Evolutionary conservation across 345 rosid genomes (phyloP).

Genomic region (Dipteronia dyeriana): DNA sequence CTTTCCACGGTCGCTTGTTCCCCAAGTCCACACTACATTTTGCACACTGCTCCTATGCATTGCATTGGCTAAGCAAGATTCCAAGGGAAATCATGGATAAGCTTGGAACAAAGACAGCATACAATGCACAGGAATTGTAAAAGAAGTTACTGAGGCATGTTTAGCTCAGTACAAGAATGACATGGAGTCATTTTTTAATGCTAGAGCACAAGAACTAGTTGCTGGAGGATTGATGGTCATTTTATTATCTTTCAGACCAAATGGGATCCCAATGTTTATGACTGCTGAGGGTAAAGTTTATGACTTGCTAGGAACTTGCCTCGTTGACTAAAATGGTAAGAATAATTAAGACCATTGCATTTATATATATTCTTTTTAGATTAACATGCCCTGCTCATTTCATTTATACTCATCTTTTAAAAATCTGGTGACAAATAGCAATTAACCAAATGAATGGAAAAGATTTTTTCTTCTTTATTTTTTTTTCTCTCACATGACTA

Average conservation of each 20-base stretch:
- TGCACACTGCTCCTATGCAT: conserved; percentile 10
- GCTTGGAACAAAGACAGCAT: conserved; percentile 18
- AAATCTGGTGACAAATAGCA: too few species aligned
- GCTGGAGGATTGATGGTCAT: conserved; percentile 14
- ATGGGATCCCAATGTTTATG: background rate
- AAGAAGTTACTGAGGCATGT: conserved; percentile 15
- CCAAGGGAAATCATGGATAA: conserved; percentile 10
- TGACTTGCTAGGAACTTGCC: background rate
- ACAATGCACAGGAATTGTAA: background rate
- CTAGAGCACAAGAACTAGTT: conserved; percentile 20
- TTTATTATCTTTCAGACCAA: background rate
- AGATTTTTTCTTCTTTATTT: too few species aligned
- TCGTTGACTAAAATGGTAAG: conserved; percentile 15
- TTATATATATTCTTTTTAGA: too few species aligned
- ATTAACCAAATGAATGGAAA: too few species aligned
- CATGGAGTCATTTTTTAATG: conserved; percentile 5
- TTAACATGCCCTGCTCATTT: too few species aligned
- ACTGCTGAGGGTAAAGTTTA: background rate
- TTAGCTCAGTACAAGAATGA: conserved; percentile 7
- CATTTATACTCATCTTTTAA: too few species aligned
- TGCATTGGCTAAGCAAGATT: conserved; percentile 10
- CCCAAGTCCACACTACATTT: conserved; percentile 14
- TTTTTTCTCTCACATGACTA: too few species aligned
- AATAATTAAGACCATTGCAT: background rate
- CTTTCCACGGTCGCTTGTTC: conserved; percentile 16